These are phyloP conservation scores for Cyathus striatus DNA, from an alignment of 768 basidiomycete genomes.

Conservation along the genomic window DNA sequence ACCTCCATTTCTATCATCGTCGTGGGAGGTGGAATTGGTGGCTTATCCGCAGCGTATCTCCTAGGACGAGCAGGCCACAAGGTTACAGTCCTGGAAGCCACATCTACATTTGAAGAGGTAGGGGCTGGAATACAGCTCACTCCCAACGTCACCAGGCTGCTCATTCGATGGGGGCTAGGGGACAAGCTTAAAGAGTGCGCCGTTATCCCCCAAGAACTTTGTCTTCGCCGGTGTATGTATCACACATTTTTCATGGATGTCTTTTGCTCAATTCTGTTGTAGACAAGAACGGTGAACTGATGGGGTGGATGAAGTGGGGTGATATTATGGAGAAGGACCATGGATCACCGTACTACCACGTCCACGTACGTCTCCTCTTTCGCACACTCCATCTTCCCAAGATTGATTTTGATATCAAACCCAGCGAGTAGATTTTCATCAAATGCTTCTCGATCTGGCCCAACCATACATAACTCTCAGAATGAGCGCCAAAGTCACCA, in stretches of 20 bases:
- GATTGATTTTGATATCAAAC: too few species aligned
- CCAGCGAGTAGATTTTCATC: constrained; percentile 46
- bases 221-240: constrained; percentile 35
- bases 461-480: constrained; percentile 29
- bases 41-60: constrained; percentile 38
- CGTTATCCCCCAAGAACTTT: constrained; percentile 32
- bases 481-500: constrained; percentile 28
- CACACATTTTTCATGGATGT: not conserved
- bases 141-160: constrained; percentile 35
- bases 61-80: constrained; percentile 43
- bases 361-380: constrained; percentile 24
- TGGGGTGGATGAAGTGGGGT: constrained; percentile 22
- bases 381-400: too few species aligned
- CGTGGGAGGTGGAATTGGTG: constrained; percentile 48
- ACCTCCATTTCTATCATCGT: too few species aligned
- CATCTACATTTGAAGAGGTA: constrained; percentile 32
- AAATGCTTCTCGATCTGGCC: constrained; percentile 28
- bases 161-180: constrained; percentile 47
- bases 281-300: constrained; percentile 24
- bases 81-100: constrained; percentile 43
- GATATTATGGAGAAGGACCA: constrained; percentile 19
- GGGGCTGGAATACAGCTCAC: constrained; percentile 49
- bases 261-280: too few species aligned
- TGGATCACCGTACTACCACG: constrained; percentile 26
- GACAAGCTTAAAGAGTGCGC: constrained; percentile 29